These are phyloP conservation scores for Malassezia restricta DNA, from an alignment of 1,284 basidiomycete genomes.

Conservation along the genomic window DNA sequence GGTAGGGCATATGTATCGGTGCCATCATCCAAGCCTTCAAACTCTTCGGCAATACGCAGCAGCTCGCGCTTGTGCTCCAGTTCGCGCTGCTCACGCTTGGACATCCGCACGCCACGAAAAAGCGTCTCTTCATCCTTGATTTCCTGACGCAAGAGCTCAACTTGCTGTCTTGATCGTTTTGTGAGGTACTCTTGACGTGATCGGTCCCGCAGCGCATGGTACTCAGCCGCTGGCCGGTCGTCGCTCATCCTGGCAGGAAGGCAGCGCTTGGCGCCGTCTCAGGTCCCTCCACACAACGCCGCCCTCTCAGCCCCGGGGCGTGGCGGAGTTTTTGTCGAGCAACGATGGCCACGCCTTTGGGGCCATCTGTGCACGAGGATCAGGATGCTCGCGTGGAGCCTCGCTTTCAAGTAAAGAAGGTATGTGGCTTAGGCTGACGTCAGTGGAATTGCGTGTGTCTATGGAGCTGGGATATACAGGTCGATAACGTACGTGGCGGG, in stretches of 20 bases:
- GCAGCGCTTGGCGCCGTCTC: not conserved
- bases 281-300: not conserved
- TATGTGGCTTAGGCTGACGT: conserved; percentile 11
- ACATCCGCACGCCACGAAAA: conserved; percentile 50
- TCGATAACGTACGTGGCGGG: conserved; percentile 37
- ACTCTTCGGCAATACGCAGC: conserved; percentile 78
- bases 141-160: conserved; percentile 82
- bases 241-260: not conserved
- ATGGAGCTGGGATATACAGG: conserved; percentile 45
- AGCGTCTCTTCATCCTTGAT: conserved; percentile 48
- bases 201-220: conserved; percentile 30
- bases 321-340: too few relatives aligned
- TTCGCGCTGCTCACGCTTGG: conserved; percentile 68
- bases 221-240: conserved; percentile 24
- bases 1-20: conserved; percentile 31
- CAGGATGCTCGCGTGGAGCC: conserved; percentile 2
- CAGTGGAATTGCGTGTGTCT: conserved; percentile 45
- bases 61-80: conserved; percentile 86
- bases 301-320: too few relatives aligned
- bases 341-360: too few relatives aligned
- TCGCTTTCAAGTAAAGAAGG: conserved; percentile 45
- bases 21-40: conserved; percentile 76
- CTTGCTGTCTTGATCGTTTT: conserved; percentile 88
- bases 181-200: conserved; percentile 78
- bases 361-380: too few relatives aligned